Percentiles rank a stretch among this genome's conserved stretches.
phyloP scores from a whole-genome alignment of 73 alveolate genomes.

The Symbiodinium pilosum region DNA sequence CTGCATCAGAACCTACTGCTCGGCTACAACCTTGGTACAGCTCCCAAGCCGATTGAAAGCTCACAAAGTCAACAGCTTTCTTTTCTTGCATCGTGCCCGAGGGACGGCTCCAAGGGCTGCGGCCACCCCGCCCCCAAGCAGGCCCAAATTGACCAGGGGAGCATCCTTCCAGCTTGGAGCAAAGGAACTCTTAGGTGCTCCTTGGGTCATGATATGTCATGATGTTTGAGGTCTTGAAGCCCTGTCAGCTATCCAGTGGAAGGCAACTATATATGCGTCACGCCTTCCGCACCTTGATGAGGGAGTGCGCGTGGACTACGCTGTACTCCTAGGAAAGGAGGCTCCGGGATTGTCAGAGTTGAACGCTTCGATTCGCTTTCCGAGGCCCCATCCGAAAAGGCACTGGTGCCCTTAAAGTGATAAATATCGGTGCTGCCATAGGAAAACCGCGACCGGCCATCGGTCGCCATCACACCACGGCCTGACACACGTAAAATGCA shows the following conservation, averaged over 20 bases:
- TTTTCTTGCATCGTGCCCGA: neutral
- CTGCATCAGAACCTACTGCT: too few species aligned
- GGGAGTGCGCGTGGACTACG: slow-evolving; percentile 97
- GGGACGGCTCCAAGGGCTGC: slow-evolving; percentile 95
- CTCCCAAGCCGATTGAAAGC: too few species aligned
- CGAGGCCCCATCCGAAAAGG: slow-evolving; percentile 95
- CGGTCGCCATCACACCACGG: slow-evolving; percentile 97
- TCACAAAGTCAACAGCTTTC: too few species aligned
- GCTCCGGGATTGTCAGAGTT: neutral
- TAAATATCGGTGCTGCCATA: slow-evolving; percentile 97
- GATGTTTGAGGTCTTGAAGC: too few species aligned
- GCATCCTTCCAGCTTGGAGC: slow-evolving; percentile 88
- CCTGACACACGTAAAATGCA: slow-evolving; percentile 58
- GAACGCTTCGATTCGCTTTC: neutral
- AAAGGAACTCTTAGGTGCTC: too few species aligned
- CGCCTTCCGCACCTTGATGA: slow-evolving; percentile 97
- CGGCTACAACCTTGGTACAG: too few species aligned
- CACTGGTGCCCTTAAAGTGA: slow-evolving; percentile 98
- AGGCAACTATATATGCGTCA: too few species aligned
- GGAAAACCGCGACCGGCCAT: slow-evolving; percentile 97
- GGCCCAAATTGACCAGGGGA: slow-evolving; percentile 96
- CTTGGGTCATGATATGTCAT: too few species aligned
- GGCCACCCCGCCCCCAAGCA: slow-evolving; percentile 98
- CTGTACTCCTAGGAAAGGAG: slow-evolving; percentile 95
- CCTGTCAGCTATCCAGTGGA: too few species aligned